A percentile compares a stretch with the other conserved stretches of the same genome.
These are phyloP conservation scores for Hypoxylon sp. DNA, from an alignment of 2,329 filamentous ascomycete genomes.

Conservation along the genomic window DNA sequence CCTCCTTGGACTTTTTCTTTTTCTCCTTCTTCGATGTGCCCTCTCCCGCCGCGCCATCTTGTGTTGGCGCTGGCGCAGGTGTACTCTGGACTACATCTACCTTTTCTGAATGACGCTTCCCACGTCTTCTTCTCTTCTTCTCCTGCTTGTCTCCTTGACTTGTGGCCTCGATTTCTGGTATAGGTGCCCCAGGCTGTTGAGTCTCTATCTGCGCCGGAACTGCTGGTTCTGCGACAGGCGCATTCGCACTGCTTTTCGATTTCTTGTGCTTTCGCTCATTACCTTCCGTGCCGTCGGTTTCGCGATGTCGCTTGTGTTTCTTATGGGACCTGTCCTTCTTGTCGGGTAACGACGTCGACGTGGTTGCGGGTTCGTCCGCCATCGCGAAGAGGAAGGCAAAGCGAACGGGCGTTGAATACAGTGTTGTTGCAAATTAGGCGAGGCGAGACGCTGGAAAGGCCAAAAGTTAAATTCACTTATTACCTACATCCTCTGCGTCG, in stretches of 20 bases:
- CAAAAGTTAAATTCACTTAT: conserved; percentile 4
- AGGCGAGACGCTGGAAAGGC: neutral
- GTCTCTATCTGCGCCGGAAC: conserved; percentile 15
- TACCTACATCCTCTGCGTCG: too few relatives aligned
- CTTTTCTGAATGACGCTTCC: conserved; percentile 22
- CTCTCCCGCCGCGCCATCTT: conserved; percentile 4
- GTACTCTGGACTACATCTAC: conserved; percentile 28
- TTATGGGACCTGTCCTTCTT: conserved; percentile 42
- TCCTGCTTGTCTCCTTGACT: conserved; percentile 60
- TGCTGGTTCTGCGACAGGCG: conserved; percentile 6
- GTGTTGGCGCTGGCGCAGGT: conserved; percentile 16
- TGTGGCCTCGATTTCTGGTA: conserved; percentile 45
- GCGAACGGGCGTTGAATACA: neutral
- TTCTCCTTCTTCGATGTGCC: conserved; percentile 55
- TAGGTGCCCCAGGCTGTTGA: conserved; percentile 11
- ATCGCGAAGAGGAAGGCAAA: conserved; percentile 20
- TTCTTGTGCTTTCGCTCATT: conserved; percentile 64
- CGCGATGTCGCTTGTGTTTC: conserved; percentile 48
- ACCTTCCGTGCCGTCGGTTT: conserved; percentile 49
- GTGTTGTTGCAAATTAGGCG: neutral
- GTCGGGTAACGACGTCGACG: conserved; percentile 19
- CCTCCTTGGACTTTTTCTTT: conserved; percentile 51
- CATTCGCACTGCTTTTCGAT: conserved; percentile 55
- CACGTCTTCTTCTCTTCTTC: conserved; percentile 45
- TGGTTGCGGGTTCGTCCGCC: conserved; percentile 34